Evolutionary conservation across 352 stramenopile species (phyloP).

Genomic region (Phytophthora sp.): DNA sequence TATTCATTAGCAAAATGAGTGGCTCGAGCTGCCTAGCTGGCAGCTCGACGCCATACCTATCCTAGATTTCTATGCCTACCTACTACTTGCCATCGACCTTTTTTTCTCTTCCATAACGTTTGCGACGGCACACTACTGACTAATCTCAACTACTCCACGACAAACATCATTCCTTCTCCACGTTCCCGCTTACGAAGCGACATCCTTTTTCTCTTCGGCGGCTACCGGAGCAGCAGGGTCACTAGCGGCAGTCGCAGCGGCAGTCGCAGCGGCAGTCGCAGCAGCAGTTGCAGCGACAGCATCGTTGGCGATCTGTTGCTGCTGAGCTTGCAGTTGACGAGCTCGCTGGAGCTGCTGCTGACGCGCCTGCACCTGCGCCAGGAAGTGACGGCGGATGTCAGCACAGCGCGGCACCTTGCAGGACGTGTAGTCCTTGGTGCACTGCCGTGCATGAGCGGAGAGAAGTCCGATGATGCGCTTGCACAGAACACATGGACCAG

Average conservation of each 20-base stretch:
- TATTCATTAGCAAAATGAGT: conserved; percentile 40
- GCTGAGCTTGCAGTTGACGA: conserved; percentile 37
- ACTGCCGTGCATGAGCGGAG: conserved; percentile 81
- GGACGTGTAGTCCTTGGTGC: conserved; percentile 72
- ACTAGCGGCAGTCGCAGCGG: neutral
- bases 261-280: neutral
- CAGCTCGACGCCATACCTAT: conserved; percentile 20
- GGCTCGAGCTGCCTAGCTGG: conserved; percentile 7
- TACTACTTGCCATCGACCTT: conserved; percentile 18
- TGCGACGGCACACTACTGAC: neutral
- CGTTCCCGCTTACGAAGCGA: conserved; percentile 8
- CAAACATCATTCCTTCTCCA: conserved; percentile 3
- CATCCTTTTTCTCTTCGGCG: conserved; percentile 29
- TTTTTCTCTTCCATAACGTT: conserved; percentile 5
- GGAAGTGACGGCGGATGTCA: conserved; percentile 85
- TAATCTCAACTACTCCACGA: conserved; percentile 9
- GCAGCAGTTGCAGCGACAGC: conserved; percentile 1
- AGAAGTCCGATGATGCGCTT: conserved; percentile 88
- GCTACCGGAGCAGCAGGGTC: neutral
- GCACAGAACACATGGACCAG: conserved; percentile 83
- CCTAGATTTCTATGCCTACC: conserved; percentile 42
- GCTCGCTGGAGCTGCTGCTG: conserved; percentile 67
- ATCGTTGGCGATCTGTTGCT: conserved; percentile 19
- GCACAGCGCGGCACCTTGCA: conserved; percentile 88
- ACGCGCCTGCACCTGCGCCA: conserved; percentile 79